Conservation (phyloP, 2,329 filamentous ascomycete genomes). For the Dactylellina parvicollis region DNA sequence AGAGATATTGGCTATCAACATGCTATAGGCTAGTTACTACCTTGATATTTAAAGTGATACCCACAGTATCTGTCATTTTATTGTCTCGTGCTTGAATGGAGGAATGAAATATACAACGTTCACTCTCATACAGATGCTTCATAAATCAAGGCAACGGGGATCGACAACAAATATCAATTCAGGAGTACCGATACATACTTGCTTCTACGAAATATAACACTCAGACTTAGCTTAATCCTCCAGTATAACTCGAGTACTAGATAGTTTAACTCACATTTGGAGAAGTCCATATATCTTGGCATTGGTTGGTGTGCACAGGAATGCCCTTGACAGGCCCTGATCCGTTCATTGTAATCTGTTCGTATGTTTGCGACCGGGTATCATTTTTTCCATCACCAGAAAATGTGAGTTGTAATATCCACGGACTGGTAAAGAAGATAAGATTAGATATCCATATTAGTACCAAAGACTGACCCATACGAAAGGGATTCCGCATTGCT, state of each 20-base stretch:
- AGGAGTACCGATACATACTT: conserved; percentile 6
- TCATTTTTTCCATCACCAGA: conserved; percentile 1
- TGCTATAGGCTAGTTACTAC: conserved; percentile 3
- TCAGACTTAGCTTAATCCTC: background rate
- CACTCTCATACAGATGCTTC: background rate
- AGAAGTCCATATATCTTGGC: conserved; percentile 35
- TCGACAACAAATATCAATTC: background rate
- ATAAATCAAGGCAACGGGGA: background rate
- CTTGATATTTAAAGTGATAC: too few species aligned
- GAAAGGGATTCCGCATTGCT: background rate
- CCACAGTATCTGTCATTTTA: too few species aligned
- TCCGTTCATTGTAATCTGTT: conserved; percentile 28
- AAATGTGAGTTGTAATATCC: conserved; percentile 36
- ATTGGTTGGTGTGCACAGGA: conserved; percentile 25
- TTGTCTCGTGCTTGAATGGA: too few species aligned
- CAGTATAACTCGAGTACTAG: background rate
- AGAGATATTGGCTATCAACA: conserved; percentile 15
- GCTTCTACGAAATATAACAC: background rate
- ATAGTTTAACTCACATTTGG: conserved; percentile 30
- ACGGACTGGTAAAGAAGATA: conserved; percentile 3
- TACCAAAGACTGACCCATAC: background rate
- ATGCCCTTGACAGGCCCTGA: conserved; percentile 13
- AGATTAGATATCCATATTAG: background rate
- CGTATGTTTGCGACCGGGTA: conserved; percentile 3
- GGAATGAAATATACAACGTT: background rate